Base-by-base conservation (phyloP, 2,329 filamentous ascomycete genomes). In the Fusarium torulosum region DNA sequence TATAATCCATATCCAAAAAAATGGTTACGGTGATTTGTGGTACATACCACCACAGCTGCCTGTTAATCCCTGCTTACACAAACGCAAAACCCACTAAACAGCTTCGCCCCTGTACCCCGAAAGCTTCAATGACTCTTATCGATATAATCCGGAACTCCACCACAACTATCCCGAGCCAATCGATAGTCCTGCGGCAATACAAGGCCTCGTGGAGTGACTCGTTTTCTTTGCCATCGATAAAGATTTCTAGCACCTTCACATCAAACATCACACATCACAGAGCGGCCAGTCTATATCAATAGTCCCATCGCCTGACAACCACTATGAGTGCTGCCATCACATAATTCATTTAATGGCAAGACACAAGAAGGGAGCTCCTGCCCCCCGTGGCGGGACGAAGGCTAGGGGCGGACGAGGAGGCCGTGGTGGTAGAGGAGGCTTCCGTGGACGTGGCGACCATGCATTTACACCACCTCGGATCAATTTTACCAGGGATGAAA, bases 351-450 rank as follows among this genome's bases (percentile, higher is more conserved):
- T 2, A 35, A 75, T 75, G 73, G 41, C 63, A 10, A 72, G 61
- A 53, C 74, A 70, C 27, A 75, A 73, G 53, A 74, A 66, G 53
- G 73, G 69, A 42, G 43, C 63, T 40, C 46, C 66, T 8, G 41
- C 66, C 31, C 57, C 62, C 13, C 61, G 69, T 53, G 67, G 72
- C 43, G 59, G 53, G 47, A 67, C 61, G 53, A 59, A 61, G 20
- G 57, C 42, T 38, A 64, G 67, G 47, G 71, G 71, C 19, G 67
- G 61, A 29, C 55, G 66, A 57, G 65, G 67, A 46, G 56, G 59
- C 9, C 59, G 67, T 45, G 63, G 63, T 15, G 69, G 63, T 15
- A 63, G 58, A 44, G 61, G 53, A 49, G 47, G 46, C 6, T 54
- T 46, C 27, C 70, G 60, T 31, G 64, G 59, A 33, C 61, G 55